These are phyloP conservation scores for Bremia lactucae DNA, from an alignment of 352 stramenopile species.

Conservation along the genomic window DNA sequence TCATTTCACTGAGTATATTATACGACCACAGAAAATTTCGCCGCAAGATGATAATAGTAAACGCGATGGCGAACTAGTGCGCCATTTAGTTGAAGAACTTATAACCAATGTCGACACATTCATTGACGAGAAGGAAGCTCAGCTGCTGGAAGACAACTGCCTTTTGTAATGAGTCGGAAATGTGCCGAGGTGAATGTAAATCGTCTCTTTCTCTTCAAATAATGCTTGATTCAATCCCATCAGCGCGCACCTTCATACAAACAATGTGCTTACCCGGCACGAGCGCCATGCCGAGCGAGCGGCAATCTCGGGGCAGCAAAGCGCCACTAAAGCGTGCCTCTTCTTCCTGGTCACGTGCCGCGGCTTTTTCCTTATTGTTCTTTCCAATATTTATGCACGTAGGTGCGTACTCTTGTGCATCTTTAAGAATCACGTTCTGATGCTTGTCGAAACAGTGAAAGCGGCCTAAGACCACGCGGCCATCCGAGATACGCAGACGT, in stretches of 20 bases:
- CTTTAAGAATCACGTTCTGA: constrained; percentile 71
- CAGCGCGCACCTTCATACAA: constrained; percentile 51
- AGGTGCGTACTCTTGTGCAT: constrained; percentile 50
- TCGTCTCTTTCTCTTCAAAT: constrained; percentile 2
- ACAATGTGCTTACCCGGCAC: constrained; percentile 70
- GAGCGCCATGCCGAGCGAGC: constrained; percentile 59
- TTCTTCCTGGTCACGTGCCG: constrained; percentile 28
- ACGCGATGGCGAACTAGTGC: constrained; percentile 8
- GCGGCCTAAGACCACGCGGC: constrained; percentile 46
- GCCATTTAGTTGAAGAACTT: constrained; percentile 51
- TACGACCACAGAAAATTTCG: constrained; percentile 24
- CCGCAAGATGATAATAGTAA: constrained; percentile 6
- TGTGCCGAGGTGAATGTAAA: not conserved
- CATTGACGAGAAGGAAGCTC: constrained; percentile 60
- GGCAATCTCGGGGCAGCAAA: constrained; percentile 23
- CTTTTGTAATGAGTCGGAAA: constrained; percentile 13
- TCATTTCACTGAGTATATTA: constrained; percentile 44
- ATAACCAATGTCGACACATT: constrained; percentile 62
- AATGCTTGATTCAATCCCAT: no score
- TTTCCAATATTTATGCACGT: constrained; percentile 13
- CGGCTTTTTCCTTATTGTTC: constrained; percentile 22
- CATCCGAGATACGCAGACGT: constrained; percentile 62
- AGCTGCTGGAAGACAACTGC: constrained; percentile 37
- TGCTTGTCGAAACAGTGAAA: constrained; percentile 81
- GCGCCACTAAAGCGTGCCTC: constrained; percentile 21